Conservation (phyloP, 2,329 filamentous ascomycete genomes). For the Didymella arachidicola region DNA sequence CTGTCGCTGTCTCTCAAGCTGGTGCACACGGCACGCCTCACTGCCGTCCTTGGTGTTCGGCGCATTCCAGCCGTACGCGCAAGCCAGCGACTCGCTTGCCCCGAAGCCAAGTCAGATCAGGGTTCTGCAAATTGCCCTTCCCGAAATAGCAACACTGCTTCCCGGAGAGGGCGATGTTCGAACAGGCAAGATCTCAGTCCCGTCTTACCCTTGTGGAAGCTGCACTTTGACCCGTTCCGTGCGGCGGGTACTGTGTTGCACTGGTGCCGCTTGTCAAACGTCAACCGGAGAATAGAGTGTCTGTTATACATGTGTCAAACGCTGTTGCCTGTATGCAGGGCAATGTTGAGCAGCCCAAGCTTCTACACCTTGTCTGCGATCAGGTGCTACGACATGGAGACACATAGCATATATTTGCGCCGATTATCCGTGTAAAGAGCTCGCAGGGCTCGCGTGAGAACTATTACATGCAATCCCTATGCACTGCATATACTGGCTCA, state of each 20-base stretch:
- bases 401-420: background rate
- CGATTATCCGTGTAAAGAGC: background rate
- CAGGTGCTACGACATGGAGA: background rate
- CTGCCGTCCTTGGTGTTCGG: background rate
- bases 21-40: background rate
- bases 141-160: background rate
- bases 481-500: background rate
- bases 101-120: conserved; percentile 2
- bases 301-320: background rate
- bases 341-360: background rate
- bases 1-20: background rate
- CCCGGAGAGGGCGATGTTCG: background rate
- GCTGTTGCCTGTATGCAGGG: conserved; percentile 2
- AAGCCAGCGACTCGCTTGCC: conserved; percentile 4
- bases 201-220: background rate
- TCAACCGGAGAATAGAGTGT: background rate
- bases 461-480: background rate
- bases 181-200: background rate
- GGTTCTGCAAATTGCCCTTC: conserved; percentile 4
- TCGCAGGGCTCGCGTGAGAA: background rate
- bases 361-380: background rate
- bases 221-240: background rate
- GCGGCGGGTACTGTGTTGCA: background rate
- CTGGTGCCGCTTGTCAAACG: conserved; percentile 8
- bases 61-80: conserved; percentile 3